Conservation (phyloP, 805 yeast species). For the Yamadazyma scolyti region DNA sequence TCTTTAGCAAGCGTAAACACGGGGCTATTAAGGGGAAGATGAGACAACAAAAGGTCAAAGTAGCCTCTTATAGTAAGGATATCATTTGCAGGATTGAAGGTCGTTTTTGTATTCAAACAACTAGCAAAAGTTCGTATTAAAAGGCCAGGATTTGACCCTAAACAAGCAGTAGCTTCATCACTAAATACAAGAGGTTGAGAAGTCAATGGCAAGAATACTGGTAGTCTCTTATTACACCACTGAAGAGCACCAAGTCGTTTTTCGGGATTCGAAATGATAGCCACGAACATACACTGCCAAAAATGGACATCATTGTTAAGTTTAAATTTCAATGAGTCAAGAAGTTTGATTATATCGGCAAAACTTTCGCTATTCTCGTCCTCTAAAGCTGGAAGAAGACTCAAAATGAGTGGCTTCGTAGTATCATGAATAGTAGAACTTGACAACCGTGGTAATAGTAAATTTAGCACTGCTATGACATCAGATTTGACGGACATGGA, state of each 20-base stretch:
- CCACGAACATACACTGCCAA: slow-evolving; percentile 79
- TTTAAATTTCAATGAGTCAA: slow-evolving; percentile 56
- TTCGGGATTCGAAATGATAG: slow-evolving; percentile 75
- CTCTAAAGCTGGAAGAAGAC: slow-evolving; percentile 84
- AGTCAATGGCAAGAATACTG: slow-evolving; percentile 47
- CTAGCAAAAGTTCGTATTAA: slow-evolving; percentile 68
- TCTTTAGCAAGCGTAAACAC: slow-evolving; percentile 54
- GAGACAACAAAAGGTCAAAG: slow-evolving; percentile 71
- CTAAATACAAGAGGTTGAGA: slow-evolving; percentile 19
- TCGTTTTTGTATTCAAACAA: slow-evolving; percentile 48
- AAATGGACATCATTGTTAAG: slow-evolving; percentile 68
- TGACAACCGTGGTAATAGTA: too few species aligned
- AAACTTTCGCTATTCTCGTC: slow-evolving; percentile 89
- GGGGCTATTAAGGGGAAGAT: slow-evolving; percentile 61
- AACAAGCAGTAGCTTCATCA: slow-evolving; percentile 55
- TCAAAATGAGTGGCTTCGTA: slow-evolving; percentile 65
- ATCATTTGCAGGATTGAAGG: slow-evolving; percentile 42
- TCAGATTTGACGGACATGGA: slow-evolving; percentile 85
- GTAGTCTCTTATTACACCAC: slow-evolving; percentile 67
- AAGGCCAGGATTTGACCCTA: slow-evolving; percentile 77
- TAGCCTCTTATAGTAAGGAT: slow-evolving; percentile 80
- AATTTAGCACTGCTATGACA: slow-evolving; percentile 42
- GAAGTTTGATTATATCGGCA: slow-evolving; percentile 51
- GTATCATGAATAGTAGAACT: too few species aligned
- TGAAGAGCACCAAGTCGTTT: slow-evolving; percentile 78